Conservation (phyloP, 2,329 filamentous ascomycete species). For the Xylariaceae sp. region DNA sequence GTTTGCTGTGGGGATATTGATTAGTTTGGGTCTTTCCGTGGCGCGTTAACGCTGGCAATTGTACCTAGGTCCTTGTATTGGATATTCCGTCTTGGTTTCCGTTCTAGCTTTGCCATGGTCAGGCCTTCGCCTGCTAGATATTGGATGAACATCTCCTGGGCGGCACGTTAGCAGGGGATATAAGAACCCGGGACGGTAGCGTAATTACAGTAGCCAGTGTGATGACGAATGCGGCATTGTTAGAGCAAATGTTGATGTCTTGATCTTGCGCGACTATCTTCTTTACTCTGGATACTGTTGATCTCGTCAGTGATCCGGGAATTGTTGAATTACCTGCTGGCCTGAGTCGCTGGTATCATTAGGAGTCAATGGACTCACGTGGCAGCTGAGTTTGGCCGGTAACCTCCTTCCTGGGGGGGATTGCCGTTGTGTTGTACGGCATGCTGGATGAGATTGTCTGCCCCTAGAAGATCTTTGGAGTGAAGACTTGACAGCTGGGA, state of each 20-base stretch:
- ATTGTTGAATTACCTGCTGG: not conserved
- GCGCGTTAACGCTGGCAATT: not conserved
- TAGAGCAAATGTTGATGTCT: conserved; percentile 81
- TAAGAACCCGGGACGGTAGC: not conserved
- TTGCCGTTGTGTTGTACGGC: conserved; percentile 87
- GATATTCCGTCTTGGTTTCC: conserved; percentile 87
- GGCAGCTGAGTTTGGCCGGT: conserved; percentile 83
- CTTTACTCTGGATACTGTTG: conserved; percentile 83
- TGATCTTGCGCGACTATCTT: conserved; percentile 89
- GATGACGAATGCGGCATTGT: conserved; percentile 91
- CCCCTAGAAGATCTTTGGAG: not conserved
- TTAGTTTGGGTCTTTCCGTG: not conserved
- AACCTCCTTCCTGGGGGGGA: conserved; percentile 73
- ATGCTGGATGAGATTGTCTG: conserved; percentile 44
- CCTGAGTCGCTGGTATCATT: too few species aligned
- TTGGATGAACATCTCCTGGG: conserved; percentile 89
- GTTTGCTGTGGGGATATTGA: conserved; percentile 53
- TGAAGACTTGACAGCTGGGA: not conserved
- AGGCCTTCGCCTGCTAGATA: conserved; percentile 81
- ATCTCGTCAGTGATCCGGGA: not conserved
- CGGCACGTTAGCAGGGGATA: not conserved
- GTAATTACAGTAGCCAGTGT: conserved; percentile 73
- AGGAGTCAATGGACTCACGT: conserved; percentile 61
- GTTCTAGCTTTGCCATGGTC: conserved; percentile 83
- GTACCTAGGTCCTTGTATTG: conserved; percentile 91